Base-by-base conservation (phyloP, 768 basidiomycete genomes). In the Naematelia aurantialba region DNA sequence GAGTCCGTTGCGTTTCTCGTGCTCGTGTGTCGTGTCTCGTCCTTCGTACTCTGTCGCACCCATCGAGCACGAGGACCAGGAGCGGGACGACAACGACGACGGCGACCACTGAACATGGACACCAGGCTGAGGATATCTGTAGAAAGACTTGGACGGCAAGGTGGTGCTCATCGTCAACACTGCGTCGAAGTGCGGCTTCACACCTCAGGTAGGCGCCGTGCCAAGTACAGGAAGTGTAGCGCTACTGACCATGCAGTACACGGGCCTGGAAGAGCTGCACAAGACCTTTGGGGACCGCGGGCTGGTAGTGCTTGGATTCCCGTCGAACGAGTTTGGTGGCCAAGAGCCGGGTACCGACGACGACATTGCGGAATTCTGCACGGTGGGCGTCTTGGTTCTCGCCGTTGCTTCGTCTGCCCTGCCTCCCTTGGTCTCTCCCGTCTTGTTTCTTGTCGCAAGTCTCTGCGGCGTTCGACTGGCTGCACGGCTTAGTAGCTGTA, bases 311-410 rank as follows among this genome's bases (percentile, higher is more conserved):
- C 82, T 96, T 52, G 91, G 91, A 2, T 94, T 94, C 81, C 93
- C 93, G 11, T 91, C 86, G 78, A 90, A 93, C 73, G 91, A 93
- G 85, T 93, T 94, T 68, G 88, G 85, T 55, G 82, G 83, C 0
- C 91, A 93, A 78, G 91, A 93, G 68, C 91, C 91, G 0, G 86
- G 83, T n/a, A 81, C 82, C 29, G 90, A 93, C 68, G 82, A 81
- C n/a, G 82, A 83, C 45, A 87, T 93, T 66, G 81, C 80, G 10
- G 55, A 52, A 13, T 71, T 74, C 64, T 74, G 72, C 45, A 59
- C 65, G 61, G 70, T 78, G 44, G 60, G 68, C 66, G 51, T 27
- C 19, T 17, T 8, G 26, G 21, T 25, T 5, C 13, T 31, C 34
- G 8, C 34, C 34, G 8, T 17, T 39, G 34, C 34, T 39, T 39